Evolutionary conservation across 371 early-diverging fungal genomes (phyloP), one percentile per base, ranked within the genome.

Genomic region (Mucor mucedo): DNA sequence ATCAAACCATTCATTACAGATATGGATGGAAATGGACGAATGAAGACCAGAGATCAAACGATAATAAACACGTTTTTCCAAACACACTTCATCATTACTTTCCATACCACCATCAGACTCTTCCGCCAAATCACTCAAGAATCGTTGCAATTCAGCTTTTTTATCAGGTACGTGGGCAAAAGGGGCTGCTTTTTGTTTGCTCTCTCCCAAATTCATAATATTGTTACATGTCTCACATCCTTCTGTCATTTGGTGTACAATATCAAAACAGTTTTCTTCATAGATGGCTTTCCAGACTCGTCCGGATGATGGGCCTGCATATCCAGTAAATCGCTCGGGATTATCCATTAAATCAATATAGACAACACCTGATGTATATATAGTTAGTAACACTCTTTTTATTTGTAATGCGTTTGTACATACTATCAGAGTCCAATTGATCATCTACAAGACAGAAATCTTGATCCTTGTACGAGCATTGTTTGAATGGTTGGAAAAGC

Each of bases 261-360:
- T 80, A 63, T 89, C 87, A 75, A 97, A 97, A 69, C 98, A 98
- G 76, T 97, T 98, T 72, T 98, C 95, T 63, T 91, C 85, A 65
- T 98, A 98, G 27, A 98, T 94, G 7, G 98, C 87, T 55, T 86
- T 85, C 99, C 99, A 98, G 9, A 98, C 91, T 56, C 91, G 84
- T 16, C 83, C 87, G 40, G 98, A 91, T 42, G 93, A 89, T 41
- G 87, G 85, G 35, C 99, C 99, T 1, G 93, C 86, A 69, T 96
- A 98, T 3, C 97, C 99, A 0, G 99, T 98, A 73, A 93, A 99
- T 14, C 97, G 87, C 73, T 99, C 99, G 9, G 97, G 97, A 66
- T 98, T 98, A 30, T 89, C 87, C 0, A 87, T 68, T 28, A 99
- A 81, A 68, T 99, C 92, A 7, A 98, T 90, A 79, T 92, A 97